Percentiles rank a stretch among this genome's conserved stretches.
Evolutionary conservation across 2,329 filamentous ascomycete species (phyloP).

Genomic region (Shiraia bambusicola): DNA sequence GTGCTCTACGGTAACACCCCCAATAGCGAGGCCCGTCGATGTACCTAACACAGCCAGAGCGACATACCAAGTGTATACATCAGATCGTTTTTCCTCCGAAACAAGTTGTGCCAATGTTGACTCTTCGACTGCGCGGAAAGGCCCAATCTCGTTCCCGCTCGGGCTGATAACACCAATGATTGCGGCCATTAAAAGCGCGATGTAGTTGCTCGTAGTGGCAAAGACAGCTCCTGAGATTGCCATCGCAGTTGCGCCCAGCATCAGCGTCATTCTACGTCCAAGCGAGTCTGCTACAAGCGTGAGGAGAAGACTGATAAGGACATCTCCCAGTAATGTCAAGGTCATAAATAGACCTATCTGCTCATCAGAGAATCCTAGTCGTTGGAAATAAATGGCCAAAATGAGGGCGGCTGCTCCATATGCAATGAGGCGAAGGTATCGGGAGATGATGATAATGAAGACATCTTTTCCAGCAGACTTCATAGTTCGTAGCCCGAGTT

Average conservation of each 20-base stretch:
- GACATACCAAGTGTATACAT: slow-evolving; percentile 46
- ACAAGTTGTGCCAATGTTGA: slow-evolving; percentile 42
- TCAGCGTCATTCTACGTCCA: slow-evolving; percentile 36
- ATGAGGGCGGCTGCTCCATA: slow-evolving; percentile 43
- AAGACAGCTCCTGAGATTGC: slow-evolving; percentile 39
- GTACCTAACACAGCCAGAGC: slow-evolving; percentile 42
- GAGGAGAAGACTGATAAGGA: slow-evolving; percentile 39
- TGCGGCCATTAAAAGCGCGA: slow-evolving; percentile 36
- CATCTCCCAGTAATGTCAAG: slow-evolving; percentile 43
- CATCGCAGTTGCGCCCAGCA: slow-evolving; percentile 41
- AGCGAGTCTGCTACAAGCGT: slow-evolving; percentile 42
- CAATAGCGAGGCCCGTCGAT: slow-evolving; percentile 34
- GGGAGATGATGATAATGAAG: slow-evolving; percentile 40
- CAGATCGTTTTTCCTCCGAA: slow-evolving; percentile 28
- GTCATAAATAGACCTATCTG: slow-evolving; percentile 47
- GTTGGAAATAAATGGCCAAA: slow-evolving; percentile 40
- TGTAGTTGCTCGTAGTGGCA: slow-evolving; percentile 35
- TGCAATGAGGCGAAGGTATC: slow-evolving; percentile 41
- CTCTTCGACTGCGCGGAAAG: slow-evolving; percentile 45
- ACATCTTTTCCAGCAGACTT: slow-evolving; percentile 29
- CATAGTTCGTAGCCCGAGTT: slow-evolving; percentile 36
- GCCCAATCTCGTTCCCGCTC: slow-evolving; percentile 45
- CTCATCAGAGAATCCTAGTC: slow-evolving; percentile 38
- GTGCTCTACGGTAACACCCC: slow-evolving; percentile 42
- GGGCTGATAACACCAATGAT: slow-evolving; percentile 44